phyloP scores from a whole-genome alignment of 192 early-diverging fungal genomes.

The Globomyces pollinis-pini region DNA sequence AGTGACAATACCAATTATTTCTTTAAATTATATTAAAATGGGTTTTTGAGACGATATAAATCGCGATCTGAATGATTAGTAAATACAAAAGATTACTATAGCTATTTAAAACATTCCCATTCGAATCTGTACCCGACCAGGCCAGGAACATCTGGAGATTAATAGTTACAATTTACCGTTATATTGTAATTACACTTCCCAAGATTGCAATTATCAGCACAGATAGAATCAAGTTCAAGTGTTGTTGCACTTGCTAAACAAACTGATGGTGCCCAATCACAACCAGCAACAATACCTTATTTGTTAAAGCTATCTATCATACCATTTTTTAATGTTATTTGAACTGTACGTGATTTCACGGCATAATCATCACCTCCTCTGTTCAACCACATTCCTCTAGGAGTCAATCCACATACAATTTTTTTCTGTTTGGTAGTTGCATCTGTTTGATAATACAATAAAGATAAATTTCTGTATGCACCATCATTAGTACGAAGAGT shows the following conservation, averaged over 20 bases:
- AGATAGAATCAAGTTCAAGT: conserved; percentile 1
- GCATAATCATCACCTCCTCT: conserved; percentile 2
- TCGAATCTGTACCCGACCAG: conserved; percentile 8
- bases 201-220: background rate
- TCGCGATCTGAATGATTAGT: too few species aligned
- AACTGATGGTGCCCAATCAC: conserved; percentile 11
- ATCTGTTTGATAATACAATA: background rate
- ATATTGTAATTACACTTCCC: conserved; percentile 1
- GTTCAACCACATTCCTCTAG: conserved; percentile 5
- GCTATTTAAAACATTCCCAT: background rate
- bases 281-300: conserved; percentile 3
- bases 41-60: conserved; percentile 7
- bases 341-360: background rate
- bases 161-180: background rate
- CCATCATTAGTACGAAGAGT: background rate
- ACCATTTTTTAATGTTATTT: conserved; percentile 7
- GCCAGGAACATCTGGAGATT: conserved; percentile 6
- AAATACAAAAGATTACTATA: background rate
- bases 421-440: background rate
- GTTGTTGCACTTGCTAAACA: conserved; percentile 1
- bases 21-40: conserved; percentile 11
- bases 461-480: conserved; percentile 11
- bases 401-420: conserved; percentile 1
- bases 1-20: too few species aligned
- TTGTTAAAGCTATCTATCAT: background rate